Conservation (phyloP, 1,284 basidiomycete genomes). For the Sanguinoderma infundibulare region DNA sequence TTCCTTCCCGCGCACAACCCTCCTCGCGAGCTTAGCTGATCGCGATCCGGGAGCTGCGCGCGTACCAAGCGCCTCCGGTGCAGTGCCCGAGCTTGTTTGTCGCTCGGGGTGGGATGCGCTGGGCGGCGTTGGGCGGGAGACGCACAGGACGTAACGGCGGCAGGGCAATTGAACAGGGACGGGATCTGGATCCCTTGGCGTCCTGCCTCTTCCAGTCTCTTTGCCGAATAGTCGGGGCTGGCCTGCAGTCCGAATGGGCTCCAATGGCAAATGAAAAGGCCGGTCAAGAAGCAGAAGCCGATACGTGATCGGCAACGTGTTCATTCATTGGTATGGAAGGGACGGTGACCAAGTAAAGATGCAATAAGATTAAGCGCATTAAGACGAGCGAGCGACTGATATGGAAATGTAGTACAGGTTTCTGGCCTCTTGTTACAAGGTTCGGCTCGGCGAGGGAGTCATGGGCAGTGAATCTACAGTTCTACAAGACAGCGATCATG, state of each 20-base stretch:
- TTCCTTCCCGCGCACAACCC: conserved; percentile 11
- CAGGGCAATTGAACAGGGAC: not conserved
- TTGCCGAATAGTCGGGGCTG: not conserved
- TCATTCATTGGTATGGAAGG: not conserved
- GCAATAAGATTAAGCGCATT: not conserved
- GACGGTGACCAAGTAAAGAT: not conserved
- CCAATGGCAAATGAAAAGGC: not conserved
- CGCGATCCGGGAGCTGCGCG: not conserved
- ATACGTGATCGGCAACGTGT: not conserved
- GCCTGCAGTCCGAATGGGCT: not conserved
- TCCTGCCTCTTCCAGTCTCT: not conserved
- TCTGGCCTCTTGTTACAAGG: not conserved
- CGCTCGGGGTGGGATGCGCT: not conserved
- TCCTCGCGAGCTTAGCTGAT: not conserved
- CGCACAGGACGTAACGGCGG: not conserved
- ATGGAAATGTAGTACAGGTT: not conserved
- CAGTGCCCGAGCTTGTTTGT: not conserved
- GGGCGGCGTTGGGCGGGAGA: not conserved
- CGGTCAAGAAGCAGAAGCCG: not conserved
- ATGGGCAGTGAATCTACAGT: not conserved
- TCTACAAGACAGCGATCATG: conserved; percentile 1
- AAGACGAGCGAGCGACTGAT: not conserved
- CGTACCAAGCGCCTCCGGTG: not conserved
- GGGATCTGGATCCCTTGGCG: not conserved
- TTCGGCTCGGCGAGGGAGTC: not conserved